phyloP scores from a whole-genome alignment of 352 stramenopile species.

The Globisporangium spiculum region DNA sequence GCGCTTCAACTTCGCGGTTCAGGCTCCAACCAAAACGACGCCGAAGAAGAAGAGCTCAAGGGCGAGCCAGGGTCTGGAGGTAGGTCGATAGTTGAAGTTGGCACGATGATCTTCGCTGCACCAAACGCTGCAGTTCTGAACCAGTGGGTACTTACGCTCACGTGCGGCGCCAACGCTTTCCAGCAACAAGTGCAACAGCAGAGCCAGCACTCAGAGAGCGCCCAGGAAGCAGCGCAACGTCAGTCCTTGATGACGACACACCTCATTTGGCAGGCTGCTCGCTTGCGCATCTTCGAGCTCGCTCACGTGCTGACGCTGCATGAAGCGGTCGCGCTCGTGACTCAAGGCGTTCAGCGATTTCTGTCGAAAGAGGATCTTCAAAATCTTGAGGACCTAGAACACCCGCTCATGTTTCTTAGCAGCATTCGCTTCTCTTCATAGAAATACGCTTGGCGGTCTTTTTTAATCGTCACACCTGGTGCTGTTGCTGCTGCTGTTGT shows the following conservation, averaged over 20 bases:
- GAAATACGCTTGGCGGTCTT: not conserved
- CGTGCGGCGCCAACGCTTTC: constrained; percentile 37
- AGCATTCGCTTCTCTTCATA: not conserved
- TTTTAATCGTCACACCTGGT: too few relatives aligned
- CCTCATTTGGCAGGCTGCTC: constrained; percentile 42
- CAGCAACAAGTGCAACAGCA: constrained; percentile 22
- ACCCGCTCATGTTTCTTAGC: not conserved
- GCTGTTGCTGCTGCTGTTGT: constrained; percentile 5
- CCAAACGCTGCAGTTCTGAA: constrained; percentile 14
- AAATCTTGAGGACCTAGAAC: not conserved
- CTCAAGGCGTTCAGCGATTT: constrained; percentile 3
- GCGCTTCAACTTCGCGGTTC: not conserved
- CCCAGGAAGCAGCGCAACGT: too few relatives aligned
- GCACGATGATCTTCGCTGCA: not conserved
- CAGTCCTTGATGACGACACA: constrained; percentile 1
- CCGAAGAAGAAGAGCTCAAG: not conserved
- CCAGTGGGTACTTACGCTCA: constrained; percentile 39
- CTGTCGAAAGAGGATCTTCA: not conserved
- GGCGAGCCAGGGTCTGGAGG: not conserved
- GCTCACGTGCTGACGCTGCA: constrained; percentile 14
- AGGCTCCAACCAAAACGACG: not conserved
- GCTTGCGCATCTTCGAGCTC: constrained; percentile 48
- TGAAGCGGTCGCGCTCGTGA: constrained; percentile 20
- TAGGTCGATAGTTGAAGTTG: not conserved
- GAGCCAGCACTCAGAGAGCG: not conserved